Conservation (phyloP, 306 rosid species). For the Begonia loranthoides region DNA sequence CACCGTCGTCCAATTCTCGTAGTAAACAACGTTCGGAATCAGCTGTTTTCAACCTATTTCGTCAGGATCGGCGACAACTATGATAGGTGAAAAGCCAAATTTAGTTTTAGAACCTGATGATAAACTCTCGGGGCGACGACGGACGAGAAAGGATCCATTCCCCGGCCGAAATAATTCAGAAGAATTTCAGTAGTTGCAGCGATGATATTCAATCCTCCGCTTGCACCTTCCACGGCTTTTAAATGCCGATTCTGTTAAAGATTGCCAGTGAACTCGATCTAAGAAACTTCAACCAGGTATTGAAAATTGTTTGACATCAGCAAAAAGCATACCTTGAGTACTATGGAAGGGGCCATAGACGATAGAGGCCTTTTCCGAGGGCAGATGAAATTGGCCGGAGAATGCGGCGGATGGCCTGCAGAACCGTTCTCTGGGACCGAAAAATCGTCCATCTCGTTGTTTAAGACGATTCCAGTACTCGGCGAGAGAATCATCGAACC, state of each 20-base stretch:
- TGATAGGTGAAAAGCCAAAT: not conserved
- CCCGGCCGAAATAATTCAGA: constrained; percentile 64
- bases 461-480: constrained; percentile 70
- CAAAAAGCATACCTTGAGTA: constrained; percentile 35
- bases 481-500: constrained; percentile 55
- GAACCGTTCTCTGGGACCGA: constrained; percentile 45
- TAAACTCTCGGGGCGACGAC: constrained; percentile 66
- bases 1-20: constrained; percentile 82
- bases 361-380: constrained; percentile 83
- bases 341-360: constrained; percentile 78
- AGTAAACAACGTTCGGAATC: constrained; percentile 48
- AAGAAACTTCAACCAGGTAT: not conserved
- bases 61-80: not conserved
- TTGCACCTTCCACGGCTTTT: constrained; percentile 72
- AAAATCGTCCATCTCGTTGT: constrained; percentile 91
- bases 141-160: constrained; percentile 61
- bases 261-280: not conserved
- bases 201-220: constrained; percentile 61
- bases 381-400: constrained; percentile 55
- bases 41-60: constrained; percentile 26
- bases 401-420: constrained; percentile 39
- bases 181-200: constrained; percentile 53
- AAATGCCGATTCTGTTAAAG: constrained; percentile 37
- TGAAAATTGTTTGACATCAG: not conserved
- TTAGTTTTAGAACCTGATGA: constrained; percentile 40